Evolutionary conservation across 768 basidiomycete species (phyloP).

Genomic region (Termitomyces sp.): DNA sequence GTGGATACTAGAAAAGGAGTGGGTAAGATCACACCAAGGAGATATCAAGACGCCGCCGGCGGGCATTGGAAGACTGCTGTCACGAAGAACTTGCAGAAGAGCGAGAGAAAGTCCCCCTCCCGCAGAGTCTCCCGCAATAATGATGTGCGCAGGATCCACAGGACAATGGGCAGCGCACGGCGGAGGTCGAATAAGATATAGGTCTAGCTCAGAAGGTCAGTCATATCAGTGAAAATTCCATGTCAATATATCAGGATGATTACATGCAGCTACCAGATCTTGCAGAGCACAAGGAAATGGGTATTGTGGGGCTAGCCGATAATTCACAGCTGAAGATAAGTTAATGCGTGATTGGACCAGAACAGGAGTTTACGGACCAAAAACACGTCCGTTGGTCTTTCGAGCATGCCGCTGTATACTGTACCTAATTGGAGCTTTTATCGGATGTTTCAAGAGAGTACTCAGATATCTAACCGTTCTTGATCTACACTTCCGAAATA

Average conservation of each 20-base stretch:
- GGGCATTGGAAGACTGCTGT: constrained; percentile 73
- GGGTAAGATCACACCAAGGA: constrained; percentile 90
- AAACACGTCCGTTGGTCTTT: constrained; percentile 89
- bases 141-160: constrained; percentile 74
- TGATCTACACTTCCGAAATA: constrained; percentile 81
- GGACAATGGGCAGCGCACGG: constrained; percentile 69
- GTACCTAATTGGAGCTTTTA: constrained; percentile 35
- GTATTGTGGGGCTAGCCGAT: constrained; percentile 92
- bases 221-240: not conserved
- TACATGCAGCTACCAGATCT: constrained; percentile 84
- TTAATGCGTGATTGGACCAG: not conserved
- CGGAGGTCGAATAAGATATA: constrained; percentile 89
- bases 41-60: constrained; percentile 88
- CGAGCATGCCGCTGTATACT: constrained; percentile 81
- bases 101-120: constrained; percentile 86
- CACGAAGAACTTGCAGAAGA: constrained; percentile 82
- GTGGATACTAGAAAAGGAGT: constrained; percentile 88
- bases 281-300: constrained; percentile 93
- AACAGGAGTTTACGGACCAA: constrained; percentile 38
- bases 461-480: constrained; percentile 41
- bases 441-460: not conserved
- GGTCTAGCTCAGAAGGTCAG: constrained; percentile 36
- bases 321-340: constrained; percentile 59
- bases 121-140: constrained; percentile 89
- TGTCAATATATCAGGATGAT: constrained; percentile 15